Conservation (phyloP, 257 asterid species). For the Gynochthodes officinalis region DNA sequence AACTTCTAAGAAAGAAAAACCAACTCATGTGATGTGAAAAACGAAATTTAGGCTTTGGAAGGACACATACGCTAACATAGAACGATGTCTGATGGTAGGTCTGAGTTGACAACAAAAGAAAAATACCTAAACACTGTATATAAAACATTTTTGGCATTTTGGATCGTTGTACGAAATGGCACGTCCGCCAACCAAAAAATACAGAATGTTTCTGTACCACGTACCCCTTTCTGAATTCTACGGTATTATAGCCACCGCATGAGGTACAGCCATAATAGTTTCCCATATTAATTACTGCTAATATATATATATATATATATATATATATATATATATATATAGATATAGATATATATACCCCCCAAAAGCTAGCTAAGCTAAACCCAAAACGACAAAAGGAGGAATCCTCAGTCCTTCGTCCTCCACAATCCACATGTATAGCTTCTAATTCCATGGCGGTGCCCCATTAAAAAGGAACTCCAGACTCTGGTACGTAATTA, state of each 20-base stretch:
- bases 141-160: not conserved
- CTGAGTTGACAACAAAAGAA: not conserved
- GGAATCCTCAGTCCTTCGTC: not conserved
- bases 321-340: not conserved
- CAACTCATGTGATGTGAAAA: no score
- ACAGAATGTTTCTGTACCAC: conserved; percentile 4
- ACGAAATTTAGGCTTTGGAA: no score
- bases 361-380: conserved; percentile 7
- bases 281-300: no score
- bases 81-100: no score
- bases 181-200: not conserved
- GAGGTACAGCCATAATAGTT: no score
- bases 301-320: not conserved
- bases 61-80: no score
- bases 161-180: not conserved
- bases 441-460: no score
- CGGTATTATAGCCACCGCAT: no score
- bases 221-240: not conserved
- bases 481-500: conserved; percentile 37
- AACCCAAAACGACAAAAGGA: not conserved
- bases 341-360: no score
- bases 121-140: no score
- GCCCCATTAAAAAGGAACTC: conserved; percentile 30
- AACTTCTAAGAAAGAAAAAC: no score
- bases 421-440: no score